These are phyloP conservation scores for Penicillium robsamsonii DNA, from an alignment of 495 filamentous ascomycete genomes.

Conservation along the genomic window DNA sequence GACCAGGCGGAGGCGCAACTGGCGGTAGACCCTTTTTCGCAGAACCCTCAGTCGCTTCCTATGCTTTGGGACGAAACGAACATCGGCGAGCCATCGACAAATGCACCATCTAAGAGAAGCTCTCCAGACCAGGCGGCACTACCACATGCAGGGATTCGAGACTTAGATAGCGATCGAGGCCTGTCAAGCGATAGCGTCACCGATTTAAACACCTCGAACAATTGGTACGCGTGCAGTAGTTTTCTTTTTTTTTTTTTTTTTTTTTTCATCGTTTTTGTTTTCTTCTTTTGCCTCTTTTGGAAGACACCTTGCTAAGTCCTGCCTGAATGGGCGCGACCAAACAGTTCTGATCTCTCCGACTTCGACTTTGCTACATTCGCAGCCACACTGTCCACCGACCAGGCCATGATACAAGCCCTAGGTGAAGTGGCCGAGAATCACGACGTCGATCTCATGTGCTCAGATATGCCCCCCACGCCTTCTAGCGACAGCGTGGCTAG, in stretches of 20 bases:
- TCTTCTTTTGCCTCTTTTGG: no score
- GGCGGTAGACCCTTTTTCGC: background rate
- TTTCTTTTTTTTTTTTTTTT: no score
- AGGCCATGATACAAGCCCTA: background rate
- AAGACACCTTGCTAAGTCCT: background rate
- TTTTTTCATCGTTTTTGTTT: no score
- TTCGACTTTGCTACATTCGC: background rate
- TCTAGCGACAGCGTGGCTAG: conserved; percentile 1
- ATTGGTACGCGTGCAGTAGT: background rate
- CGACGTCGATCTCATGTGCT: background rate
- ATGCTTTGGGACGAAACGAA: background rate
- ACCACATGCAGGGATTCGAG: background rate
- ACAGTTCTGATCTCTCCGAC: background rate
- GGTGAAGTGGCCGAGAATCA: background rate
- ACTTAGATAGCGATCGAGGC: background rate
- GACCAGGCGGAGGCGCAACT: background rate
- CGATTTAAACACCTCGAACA: background rate
- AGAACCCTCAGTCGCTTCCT: background rate
- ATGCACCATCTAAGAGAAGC: background rate
- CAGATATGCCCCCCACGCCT: background rate
- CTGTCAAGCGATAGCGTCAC: background rate
- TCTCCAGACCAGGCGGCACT: background rate
- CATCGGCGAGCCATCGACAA: background rate
- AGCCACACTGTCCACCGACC: background rate
- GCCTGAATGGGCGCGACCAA: background rate